Evolutionary conservation across 2,329 filamentous ascomycete species (phyloP), one percentile per base, ranked within the genome.

Genomic region (Fusarium foetens): DNA sequence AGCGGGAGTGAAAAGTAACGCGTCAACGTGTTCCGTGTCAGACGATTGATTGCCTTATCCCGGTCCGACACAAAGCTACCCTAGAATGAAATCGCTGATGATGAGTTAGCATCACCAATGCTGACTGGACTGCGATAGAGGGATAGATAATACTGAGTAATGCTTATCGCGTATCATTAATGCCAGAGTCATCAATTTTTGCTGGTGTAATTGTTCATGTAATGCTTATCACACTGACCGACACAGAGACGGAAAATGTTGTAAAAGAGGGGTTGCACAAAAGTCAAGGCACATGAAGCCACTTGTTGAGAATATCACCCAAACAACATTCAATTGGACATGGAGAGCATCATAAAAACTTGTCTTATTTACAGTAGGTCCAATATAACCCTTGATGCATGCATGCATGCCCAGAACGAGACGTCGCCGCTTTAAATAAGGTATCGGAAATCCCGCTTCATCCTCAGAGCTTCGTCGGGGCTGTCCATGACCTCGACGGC

Each of bases 401-500:
- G 52, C 23, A 48, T 16, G 36, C 5, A 31, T n/a, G 23, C 29
- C n/a, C 27, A 49, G n/a, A 19, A 11, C 10, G 5, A 29, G 49
- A n/a, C 42, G 21, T 21, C 19, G 59, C 57, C 41, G 38, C 53
- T 55, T 69, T 81, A 86, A 45, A 85, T 75, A 57, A 86, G 75
- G 73, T 86, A 86, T 58, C 85, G 79, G 78, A 86, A 86, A 43
- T 84, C 84, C 78, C 84, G 84, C 62, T 80, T 79, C 83, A 86
- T 83, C 65, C 79, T 79, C 71, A 84, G 70, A 7, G 83, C 82
- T 57, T 86, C 83, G 31, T 88, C 83, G 2, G 83, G 76, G 42
- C 81, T 81, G 6, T 83, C 83, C 52, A 83, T 78, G 13, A 78
- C 70, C 68, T 83, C 82, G n/a, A 80, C 73, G 35, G 80, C 76